Percentiles rank a stretch among this genome's conserved stretches.
Evolutionary conservation across 176 grass and related monocot species (phyloP).

Genomic region (Puya raimondii): DNA sequence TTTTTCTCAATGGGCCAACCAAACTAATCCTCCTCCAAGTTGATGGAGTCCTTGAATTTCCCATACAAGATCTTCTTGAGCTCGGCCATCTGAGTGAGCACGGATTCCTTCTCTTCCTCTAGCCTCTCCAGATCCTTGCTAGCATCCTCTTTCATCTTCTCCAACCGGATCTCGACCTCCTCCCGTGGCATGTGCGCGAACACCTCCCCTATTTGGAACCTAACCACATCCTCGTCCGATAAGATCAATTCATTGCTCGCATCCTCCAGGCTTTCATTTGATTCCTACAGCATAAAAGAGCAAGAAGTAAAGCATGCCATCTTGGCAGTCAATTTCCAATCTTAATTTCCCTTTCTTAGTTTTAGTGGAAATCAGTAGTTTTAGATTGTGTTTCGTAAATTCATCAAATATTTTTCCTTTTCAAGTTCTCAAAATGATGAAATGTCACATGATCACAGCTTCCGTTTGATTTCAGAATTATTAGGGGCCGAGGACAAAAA

Average conservation of each 20-base stretch:
- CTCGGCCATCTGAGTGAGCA: slow-evolving; percentile 71
- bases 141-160: slow-evolving; percentile 92
- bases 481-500: no score
- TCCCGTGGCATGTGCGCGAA: slow-evolving; percentile 83
- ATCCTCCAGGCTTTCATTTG: slow-evolving; percentile 92
- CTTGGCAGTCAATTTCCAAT: background rate
- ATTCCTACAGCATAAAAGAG: slow-evolving; percentile 43
- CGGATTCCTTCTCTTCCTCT: slow-evolving; percentile 74
- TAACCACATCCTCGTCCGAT: slow-evolving; percentile 85
- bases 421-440: no score
- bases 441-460: no score
- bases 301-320: background rate
- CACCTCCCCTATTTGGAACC: slow-evolving; percentile 89
- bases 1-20: background rate
- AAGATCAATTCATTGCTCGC: slow-evolving; percentile 89
- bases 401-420: no score
- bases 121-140: slow-evolving; percentile 58
- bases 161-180: slow-evolving; percentile 69
- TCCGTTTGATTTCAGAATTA: no score
- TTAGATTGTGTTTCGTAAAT: no score
- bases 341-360: no score
- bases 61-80: slow-evolving; percentile 87
- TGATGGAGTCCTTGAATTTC: slow-evolving; percentile 96
- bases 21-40: slow-evolving; percentile 90
- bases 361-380: no score